phyloP scores from a whole-genome alignment of 257 asterid genomes.

The Ophiorrhiza pumila region DNA sequence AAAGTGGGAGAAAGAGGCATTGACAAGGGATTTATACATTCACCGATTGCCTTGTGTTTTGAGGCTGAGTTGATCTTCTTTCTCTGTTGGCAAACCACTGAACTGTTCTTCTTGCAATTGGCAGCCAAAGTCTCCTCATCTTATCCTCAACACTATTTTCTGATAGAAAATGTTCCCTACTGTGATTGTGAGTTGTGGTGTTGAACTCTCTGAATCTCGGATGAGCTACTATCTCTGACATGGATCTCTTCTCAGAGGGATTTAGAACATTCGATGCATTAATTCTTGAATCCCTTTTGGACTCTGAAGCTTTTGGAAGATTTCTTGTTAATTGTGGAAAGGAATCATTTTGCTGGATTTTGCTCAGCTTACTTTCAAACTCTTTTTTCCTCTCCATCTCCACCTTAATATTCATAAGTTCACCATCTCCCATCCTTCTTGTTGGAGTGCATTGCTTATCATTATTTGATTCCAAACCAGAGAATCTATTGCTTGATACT shows the following conservation, averaged over 20 bases:
- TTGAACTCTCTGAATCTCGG: slow-evolving; percentile 42
- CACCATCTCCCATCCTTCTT: slow-evolving; percentile 11
- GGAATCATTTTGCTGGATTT: slow-evolving; percentile 23
- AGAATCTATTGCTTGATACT: slow-evolving; percentile 25
- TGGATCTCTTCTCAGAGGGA: slow-evolving; percentile 39
- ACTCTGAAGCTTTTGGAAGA: slow-evolving; percentile 5
- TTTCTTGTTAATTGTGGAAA: slow-evolving; percentile 8
- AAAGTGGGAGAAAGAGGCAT: background rate
- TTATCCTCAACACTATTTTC: slow-evolving; percentile 42
- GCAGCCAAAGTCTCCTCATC: slow-evolving; percentile 62
- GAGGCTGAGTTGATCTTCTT: slow-evolving; percentile 28
- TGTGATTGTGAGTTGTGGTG: background rate
- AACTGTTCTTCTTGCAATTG: slow-evolving; percentile 77
- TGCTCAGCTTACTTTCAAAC: slow-evolving; percentile 33
- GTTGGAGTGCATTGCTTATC: background rate
- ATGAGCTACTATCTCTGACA: slow-evolving; percentile 67
- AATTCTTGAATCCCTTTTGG: background rate
- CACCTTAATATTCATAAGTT: slow-evolving; percentile 24
- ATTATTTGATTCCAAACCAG: slow-evolving; percentile 12
- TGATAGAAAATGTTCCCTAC: slow-evolving; percentile 11
- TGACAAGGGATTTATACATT: slow-evolving; percentile 19
- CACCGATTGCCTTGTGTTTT: slow-evolving; percentile 19
- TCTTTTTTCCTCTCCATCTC: slow-evolving; percentile 26
- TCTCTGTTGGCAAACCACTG: slow-evolving; percentile 78
- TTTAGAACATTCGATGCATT: slow-evolving; percentile 14